Conservation (phyloP, 805 yeast genomes). For the Candida piceae region DNA sequence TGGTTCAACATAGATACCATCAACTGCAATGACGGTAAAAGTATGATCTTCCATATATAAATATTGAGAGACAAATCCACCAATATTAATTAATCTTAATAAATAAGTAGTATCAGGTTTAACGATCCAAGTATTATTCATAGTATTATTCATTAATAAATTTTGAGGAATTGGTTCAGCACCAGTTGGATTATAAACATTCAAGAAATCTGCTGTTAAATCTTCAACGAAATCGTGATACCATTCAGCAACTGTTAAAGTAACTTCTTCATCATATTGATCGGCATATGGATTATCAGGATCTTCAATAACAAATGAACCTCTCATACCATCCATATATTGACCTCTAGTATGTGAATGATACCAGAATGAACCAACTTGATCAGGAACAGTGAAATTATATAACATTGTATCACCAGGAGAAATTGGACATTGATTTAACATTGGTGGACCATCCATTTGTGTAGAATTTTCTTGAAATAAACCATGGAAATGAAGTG, state of each 20-base stretch:
- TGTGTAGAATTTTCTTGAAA: constrained; percentile 69
- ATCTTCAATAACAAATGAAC: constrained; percentile 67
- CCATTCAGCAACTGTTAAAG: constrained; percentile 77
- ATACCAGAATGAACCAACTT: constrained; percentile 94
- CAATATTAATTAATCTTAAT: constrained; percentile 75
- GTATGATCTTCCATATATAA: constrained; percentile 85
- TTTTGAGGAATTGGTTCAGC: constrained; percentile 95
- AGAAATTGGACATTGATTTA: constrained; percentile 90
- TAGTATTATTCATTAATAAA: constrained; percentile 76
- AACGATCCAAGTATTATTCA: constrained; percentile 70
- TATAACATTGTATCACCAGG: constrained; percentile 67
- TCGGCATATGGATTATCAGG: constrained; percentile 50
- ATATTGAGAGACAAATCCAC: constrained; percentile 90
- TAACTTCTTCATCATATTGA: constrained; percentile 72
- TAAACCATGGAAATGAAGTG: constrained; percentile 92
- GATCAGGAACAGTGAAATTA: constrained; percentile 81
- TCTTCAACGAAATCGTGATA: constrained; percentile 62
- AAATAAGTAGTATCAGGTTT: constrained; percentile 83
- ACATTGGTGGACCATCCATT: constrained; percentile 89
- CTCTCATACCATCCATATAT: constrained; percentile 92
- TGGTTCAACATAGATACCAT: constrained; percentile 82
- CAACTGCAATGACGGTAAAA: constrained; percentile 84
- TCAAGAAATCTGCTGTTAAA: constrained; percentile 54
- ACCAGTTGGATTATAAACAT: constrained; percentile 86
- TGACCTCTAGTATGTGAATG: constrained; percentile 91